These are phyloP conservation scores for Fagopyrum tataricum DNA, from an alignment of 148 eudicot species.

Conservation along the genomic window DNA sequence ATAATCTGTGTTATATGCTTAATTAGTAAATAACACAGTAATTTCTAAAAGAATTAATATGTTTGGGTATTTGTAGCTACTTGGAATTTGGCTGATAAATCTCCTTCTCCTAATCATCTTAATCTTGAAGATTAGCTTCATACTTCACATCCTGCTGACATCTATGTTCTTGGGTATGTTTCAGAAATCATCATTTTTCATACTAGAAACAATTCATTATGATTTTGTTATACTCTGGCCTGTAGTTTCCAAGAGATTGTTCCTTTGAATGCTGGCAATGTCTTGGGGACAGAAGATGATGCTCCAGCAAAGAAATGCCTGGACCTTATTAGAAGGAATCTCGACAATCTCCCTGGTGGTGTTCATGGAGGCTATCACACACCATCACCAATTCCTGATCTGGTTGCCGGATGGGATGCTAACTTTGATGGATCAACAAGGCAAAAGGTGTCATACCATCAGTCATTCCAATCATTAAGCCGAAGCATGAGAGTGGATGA, in stretches of 20 bases:
- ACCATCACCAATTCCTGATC: too few species aligned
- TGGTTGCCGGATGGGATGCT: too few species aligned
- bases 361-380: too few species aligned
- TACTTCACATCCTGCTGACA: conserved; percentile 84
- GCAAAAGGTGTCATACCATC: conserved; percentile 44
- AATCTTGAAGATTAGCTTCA: conserved; percentile 97
- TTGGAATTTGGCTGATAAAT: conserved; percentile 96
- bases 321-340: conserved; percentile 55
- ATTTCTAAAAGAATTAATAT: neutral
- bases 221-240: neutral
- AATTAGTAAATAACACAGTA: neutral
- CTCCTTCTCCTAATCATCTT: conserved; percentile 72
- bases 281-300: conserved; percentile 92
- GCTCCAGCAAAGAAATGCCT: conserved; percentile 93
- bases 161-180: conserved; percentile 90
- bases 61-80: conserved; percentile 68
- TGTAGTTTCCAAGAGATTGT: conserved; percentile 92
- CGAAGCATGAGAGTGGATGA: conserved; percentile 73
- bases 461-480: conserved; percentile 73
- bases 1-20: neutral
- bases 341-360: conserved; percentile 56
- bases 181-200: neutral
- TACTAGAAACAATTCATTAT: neutral
- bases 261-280: conserved; percentile 95
- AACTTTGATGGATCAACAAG: too few species aligned